Evolutionary conservation across 306 rosid genomes (phyloP).

Genomic region (Bauhinia variegata): DNA sequence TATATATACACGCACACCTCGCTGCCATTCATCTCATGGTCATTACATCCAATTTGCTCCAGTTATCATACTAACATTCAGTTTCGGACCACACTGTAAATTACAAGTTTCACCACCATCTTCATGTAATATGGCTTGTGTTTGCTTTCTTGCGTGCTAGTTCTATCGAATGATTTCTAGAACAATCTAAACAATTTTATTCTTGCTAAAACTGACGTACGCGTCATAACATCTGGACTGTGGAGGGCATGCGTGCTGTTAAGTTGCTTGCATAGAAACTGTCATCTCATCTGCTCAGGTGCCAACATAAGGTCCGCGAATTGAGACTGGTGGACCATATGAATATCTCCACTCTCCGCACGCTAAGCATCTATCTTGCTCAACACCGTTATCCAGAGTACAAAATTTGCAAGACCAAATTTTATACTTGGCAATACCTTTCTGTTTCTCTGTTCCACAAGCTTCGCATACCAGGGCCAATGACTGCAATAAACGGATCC

Average conservation of each 20-base stretch:
- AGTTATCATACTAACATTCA: not conserved
- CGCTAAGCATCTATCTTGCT: slow-evolving; percentile 55
- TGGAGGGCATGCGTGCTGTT: too few relatives aligned
- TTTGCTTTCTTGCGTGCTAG: not conserved
- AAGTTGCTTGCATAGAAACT: too few relatives aligned
- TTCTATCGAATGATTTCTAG: not conserved
- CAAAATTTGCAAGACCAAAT: slow-evolving; percentile 69
- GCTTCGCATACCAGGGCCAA: slow-evolving; percentile 49
- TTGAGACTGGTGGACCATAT: slow-evolving; percentile 49
- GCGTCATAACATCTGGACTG: not conserved
- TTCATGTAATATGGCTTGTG: not conserved
- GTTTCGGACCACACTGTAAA: not conserved
- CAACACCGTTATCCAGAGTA: slow-evolving; percentile 53
- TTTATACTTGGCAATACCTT: slow-evolving; percentile 30
- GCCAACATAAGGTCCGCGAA: slow-evolving; percentile 41
- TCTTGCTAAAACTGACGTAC: slow-evolving; percentile 10
- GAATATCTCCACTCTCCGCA: slow-evolving; percentile 68
- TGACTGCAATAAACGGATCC: slow-evolving; percentile 42
- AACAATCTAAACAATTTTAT: not conserved
- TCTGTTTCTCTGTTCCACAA: slow-evolving; percentile 42
- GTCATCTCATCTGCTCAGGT: slow-evolving; percentile 37
- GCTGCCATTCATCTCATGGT: too few relatives aligned
- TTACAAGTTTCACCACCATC: slow-evolving; percentile 9
- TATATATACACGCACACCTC: too few relatives aligned
- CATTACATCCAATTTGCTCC: too few relatives aligned